These are phyloP conservation scores for Stagonosporopsis rhizophila DNA, from an alignment of 2,329 filamentous ascomycete genomes.

Conservation along the genomic window DNA sequence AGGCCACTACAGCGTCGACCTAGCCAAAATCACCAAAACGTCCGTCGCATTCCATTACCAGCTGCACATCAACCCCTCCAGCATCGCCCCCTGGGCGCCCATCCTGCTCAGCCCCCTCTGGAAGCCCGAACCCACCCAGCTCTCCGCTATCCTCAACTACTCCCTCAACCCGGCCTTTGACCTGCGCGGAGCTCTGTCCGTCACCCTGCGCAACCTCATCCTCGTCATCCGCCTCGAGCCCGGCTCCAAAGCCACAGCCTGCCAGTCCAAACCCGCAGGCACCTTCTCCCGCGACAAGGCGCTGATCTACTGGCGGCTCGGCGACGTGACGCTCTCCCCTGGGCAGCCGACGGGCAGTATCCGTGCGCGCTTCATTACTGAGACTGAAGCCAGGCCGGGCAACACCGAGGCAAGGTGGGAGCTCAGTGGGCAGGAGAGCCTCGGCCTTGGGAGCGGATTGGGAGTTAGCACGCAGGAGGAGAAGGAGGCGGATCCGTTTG, in stretches of 20 bases:
- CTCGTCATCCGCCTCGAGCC: constrained; percentile 73
- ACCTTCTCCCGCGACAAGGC: constrained; percentile 79
- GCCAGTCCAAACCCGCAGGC: constrained; percentile 80
- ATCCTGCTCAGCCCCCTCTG: constrained; percentile 77
- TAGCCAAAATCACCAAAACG: constrained; percentile 73
- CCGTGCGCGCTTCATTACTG: constrained; percentile 80
- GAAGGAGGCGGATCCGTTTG: constrained; percentile 71
- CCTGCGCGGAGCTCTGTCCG: constrained; percentile 49
- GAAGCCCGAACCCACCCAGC: constrained; percentile 84
- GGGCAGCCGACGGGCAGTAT: constrained; percentile 72
- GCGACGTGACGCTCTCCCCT: constrained; percentile 71
- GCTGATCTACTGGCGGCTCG: constrained; percentile 80
- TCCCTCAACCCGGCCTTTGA: constrained; percentile 76
- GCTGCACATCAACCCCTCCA: constrained; percentile 70
- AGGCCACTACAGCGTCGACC: constrained; percentile 80
- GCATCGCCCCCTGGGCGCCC: constrained; percentile 68
- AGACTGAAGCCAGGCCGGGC: constrained; percentile 74
- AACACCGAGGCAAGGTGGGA: constrained; percentile 87
- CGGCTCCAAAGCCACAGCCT: constrained; percentile 67
- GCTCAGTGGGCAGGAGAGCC: constrained; percentile 58
- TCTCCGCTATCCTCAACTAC: constrained; percentile 87
- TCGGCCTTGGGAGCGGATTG: constrained; percentile 67
- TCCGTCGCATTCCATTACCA: constrained; percentile 92
- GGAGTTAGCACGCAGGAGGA: constrained; percentile 59
- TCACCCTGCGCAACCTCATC: constrained; percentile 76